phyloP scores from a whole-genome alignment of 1,284 basidiomycete genomes.

The Microstroma glucosiphilum region DNA sequence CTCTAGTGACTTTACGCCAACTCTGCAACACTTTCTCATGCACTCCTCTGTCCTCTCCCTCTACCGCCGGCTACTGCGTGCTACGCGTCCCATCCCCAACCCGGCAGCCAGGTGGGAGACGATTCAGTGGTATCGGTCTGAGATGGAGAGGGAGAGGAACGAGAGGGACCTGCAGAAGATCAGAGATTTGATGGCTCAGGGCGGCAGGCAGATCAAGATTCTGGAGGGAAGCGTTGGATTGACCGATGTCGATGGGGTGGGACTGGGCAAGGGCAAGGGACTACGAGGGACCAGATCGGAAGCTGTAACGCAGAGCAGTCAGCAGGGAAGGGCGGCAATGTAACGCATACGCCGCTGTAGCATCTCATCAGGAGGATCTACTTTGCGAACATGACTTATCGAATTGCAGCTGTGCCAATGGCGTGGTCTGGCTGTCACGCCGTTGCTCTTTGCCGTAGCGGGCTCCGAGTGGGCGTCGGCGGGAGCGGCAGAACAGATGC shows the following conservation, averaged over 20 bases:
- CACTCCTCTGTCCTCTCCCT: constrained; percentile 26
- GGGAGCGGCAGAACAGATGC: too few relatives aligned
- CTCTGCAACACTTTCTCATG: constrained; percentile 11
- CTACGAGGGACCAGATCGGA: too few relatives aligned
- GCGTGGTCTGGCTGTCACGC: too few relatives aligned
- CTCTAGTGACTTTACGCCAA: too few relatives aligned
- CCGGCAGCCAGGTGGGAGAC: constrained; percentile 38
- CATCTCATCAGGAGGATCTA: too few relatives aligned
- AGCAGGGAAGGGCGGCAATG: too few relatives aligned
- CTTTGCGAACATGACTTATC: too few relatives aligned
- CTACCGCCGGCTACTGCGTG: constrained; percentile 35
- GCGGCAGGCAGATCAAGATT: constrained; percentile 5
- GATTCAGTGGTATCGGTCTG: constrained; percentile 22
- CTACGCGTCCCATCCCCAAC: constrained; percentile 36
- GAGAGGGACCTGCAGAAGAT: constrained; percentile 8
- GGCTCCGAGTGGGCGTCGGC: too few relatives aligned
- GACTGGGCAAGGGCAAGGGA: background rate
- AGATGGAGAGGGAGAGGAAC: constrained; percentile 1
- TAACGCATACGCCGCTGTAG: too few relatives aligned
- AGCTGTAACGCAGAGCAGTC: too few relatives aligned
- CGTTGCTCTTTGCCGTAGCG: too few relatives aligned
- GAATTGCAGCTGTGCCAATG: too few relatives aligned
- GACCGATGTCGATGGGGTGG: background rate
- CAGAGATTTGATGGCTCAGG: constrained; percentile 9
- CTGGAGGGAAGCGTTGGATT: background rate